Evolutionary conservation across 1,284 basidiomycete species (phyloP), one percentile per base, ranked within the genome.

Genomic region (Bjerkandera adusta): DNA sequence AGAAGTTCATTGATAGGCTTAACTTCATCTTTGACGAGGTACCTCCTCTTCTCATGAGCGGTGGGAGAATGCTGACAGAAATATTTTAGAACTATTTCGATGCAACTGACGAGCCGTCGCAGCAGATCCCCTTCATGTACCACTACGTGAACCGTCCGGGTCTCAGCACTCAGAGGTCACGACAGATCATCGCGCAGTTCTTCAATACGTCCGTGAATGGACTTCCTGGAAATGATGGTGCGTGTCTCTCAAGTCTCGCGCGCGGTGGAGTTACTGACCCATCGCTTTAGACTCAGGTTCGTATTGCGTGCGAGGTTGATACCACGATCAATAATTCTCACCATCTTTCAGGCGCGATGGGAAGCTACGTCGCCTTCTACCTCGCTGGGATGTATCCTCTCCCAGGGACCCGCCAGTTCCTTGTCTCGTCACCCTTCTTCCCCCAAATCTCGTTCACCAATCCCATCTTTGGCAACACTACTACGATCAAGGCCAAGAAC

Each of bases 51-150:
- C n/a, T n/a, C n/a, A n/a, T n/a, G n/a, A 2, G 24, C n/a, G 2
- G 5, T 22, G 3, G 15, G 10, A 21, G 8, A n/a, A 47, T 24
- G 29, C 42, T n/a, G n/a, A n/a, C n/a, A 24, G 13, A n/a, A 16
- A 26, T 16, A 2, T 25, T 16, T 5, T 27, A 81, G 71, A 61
- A 64, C 32, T 77, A 77, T 57, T 79, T 79, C 53, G 75, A 78
- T 47, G 64, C 68, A 3, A 79, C 77, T 13, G 71, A 83, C 55
- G 81, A 83, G 55, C 81, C 81, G 1, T 81, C 79, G 3, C 75
- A 79, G 50, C 76, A 80, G 50, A 81, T 80, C 52, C 78, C 79
- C 0, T 80, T 75, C 64, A 81, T 83, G 79, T 82, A 81, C 57
- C 80, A 82, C 60, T 82, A 83, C 56, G 80, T 75, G 1, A 73